Conservation (phyloP, 495 filamentous ascomycete genomes). For the Tirmania nivea region DNA sequence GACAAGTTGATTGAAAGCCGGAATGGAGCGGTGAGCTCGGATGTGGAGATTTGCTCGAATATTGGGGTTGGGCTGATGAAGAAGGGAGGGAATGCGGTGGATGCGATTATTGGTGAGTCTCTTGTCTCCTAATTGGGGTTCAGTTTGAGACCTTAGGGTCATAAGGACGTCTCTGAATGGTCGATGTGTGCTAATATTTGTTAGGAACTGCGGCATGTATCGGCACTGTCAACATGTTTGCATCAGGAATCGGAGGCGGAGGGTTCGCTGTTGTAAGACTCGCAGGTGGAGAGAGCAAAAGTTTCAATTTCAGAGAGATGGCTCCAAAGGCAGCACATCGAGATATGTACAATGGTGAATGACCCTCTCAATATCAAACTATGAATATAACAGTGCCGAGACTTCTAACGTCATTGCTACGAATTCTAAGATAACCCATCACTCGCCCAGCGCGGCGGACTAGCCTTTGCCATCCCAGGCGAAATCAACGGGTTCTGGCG, state of each 20-base stretch:
- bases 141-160: no score
- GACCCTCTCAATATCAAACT: no score
- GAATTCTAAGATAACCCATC: constrained; percentile 6
- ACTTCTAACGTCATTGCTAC: not conserved
- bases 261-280: constrained; percentile 17
- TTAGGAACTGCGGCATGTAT: constrained; percentile 15
- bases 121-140: not conserved
- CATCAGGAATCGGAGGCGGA: constrained; percentile 16
- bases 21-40: constrained; percentile 15
- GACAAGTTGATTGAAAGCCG: constrained; percentile 1
- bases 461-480: constrained; percentile 14
- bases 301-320: constrained; percentile 18
- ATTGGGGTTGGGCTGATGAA: constrained; percentile 17
- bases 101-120: constrained; percentile 14
- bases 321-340: constrained; percentile 10
- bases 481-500: constrained; percentile 16
- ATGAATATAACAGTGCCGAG: not conserved
- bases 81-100: constrained; percentile 17
- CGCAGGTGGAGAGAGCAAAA: constrained; percentile 10
- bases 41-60: constrained; percentile 13
- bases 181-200: not conserved
- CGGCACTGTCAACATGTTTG: constrained; percentile 15
- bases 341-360: constrained; percentile 17
- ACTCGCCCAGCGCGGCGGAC: constrained; percentile 12
- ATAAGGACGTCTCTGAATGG: not conserved